Conservation (phyloP, 2,329 filamentous ascomycete species). For the Aspergillus hortae region DNA sequence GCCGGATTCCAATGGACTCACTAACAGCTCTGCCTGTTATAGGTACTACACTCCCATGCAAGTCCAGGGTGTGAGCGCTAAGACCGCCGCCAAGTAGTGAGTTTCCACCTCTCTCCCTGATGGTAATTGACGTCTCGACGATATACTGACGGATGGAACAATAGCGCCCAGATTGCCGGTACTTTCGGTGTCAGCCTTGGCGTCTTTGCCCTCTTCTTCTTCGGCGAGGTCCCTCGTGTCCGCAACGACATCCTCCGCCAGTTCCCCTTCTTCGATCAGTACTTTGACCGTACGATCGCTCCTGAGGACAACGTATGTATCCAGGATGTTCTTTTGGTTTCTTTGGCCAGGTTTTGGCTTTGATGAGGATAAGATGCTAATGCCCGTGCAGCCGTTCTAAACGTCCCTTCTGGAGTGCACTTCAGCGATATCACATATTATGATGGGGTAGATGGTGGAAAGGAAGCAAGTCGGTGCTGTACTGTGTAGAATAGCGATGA, state of each 20-base stretch:
- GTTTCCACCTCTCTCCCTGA: constrained; percentile 19
- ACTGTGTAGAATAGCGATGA: constrained; percentile 37
- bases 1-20: no score
- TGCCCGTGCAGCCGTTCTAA: constrained; percentile 33
- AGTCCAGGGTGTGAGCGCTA: constrained; percentile 49
- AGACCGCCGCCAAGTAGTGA: constrained; percentile 44
- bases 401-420: constrained; percentile 9
- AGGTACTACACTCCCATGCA: constrained; percentile 50
- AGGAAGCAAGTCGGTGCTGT: constrained; percentile 17
- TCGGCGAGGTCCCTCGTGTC: constrained; percentile 61
- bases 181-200: constrained; percentile 57
- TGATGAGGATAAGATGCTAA: constrained; percentile 17
- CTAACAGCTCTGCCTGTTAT: background rate
- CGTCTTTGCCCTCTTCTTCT: constrained; percentile 61
- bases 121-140: background rate
- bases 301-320: constrained; percentile 59
- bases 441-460: constrained; percentile 10
- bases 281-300: constrained; percentile 56
- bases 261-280: constrained; percentile 55
- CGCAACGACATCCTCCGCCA: constrained; percentile 60
- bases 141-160: constrained; percentile 14
- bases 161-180: constrained; percentile 46
- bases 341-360: background rate
- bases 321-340: background rate
- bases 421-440: constrained; percentile 1